Evolutionary conservation across 257 asterid genomes (phyloP).

Genomic region (Cordia subcordata): DNA sequence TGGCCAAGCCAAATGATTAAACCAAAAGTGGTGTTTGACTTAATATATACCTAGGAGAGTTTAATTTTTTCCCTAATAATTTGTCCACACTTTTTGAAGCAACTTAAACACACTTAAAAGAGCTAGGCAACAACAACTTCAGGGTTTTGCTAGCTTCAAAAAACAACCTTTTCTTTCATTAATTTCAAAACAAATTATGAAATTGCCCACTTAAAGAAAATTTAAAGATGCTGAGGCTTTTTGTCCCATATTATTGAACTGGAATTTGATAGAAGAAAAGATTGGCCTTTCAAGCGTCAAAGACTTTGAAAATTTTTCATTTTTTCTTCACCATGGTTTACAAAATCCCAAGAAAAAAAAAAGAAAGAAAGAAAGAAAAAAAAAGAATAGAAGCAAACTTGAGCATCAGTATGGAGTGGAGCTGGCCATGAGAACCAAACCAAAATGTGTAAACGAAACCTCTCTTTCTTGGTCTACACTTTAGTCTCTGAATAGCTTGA

Average conservation of each 20-base stretch:
- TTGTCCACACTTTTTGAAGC: conserved; percentile 39
- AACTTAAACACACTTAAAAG: conserved; percentile 4
- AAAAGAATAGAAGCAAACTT: not conserved
- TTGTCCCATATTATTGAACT: conserved; percentile 14
- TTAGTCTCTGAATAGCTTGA: conserved; percentile 25
- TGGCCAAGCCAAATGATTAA: conserved; percentile 23
- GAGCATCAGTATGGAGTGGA: too few species aligned
- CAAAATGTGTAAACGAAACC: conserved; percentile 13
- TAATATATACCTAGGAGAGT: too few species aligned
- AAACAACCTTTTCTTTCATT: too few species aligned
- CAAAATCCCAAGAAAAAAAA: too few species aligned
- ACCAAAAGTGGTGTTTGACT: conserved; percentile 21
- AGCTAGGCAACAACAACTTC: not conserved
- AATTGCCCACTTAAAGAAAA: conserved; percentile 6
- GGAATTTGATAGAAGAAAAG: not conserved
- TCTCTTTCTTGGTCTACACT: not conserved
- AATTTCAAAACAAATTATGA: not conserved
- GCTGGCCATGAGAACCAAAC: not conserved
- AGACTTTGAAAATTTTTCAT: conserved; percentile 3
- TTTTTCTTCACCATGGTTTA: not conserved
- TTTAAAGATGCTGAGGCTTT: not conserved
- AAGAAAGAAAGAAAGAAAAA: conserved; percentile 5
- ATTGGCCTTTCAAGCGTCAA: conserved; percentile 1
- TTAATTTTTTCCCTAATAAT: conserved; percentile 11
- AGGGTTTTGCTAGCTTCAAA: not conserved